phyloP scores from a whole-genome alignment of 148 eudicot species.

The Polygonum aviculare region DNA sequence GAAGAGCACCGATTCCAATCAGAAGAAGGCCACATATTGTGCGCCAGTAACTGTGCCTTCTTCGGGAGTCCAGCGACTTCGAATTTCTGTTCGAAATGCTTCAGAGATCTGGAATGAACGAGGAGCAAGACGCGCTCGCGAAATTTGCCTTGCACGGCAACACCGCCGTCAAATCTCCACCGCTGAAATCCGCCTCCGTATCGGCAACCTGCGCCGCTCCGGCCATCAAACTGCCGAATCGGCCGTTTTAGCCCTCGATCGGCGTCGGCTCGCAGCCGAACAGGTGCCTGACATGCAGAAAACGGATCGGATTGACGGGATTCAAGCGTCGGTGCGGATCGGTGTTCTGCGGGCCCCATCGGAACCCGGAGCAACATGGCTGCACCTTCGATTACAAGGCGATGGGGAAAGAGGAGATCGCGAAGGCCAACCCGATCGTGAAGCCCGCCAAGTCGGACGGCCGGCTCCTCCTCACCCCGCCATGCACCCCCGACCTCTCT shows the following conservation, averaged over 20 bases:
- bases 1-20: constrained; percentile 39
- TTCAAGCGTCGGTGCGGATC: constrained; percentile 13
- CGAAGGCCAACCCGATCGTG: constrained; percentile 26
- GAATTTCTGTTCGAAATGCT: constrained; percentile 55
- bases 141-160: constrained; percentile 28
- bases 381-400: constrained; percentile 22
- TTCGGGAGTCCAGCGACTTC: constrained; percentile 55
- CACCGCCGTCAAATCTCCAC: too few species aligned
- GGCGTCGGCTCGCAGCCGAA: constrained; percentile 15
- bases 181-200: constrained; percentile 3
- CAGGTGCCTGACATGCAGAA: constrained; percentile 28
- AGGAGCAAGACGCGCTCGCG: constrained; percentile 26
- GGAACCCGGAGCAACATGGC: constrained; percentile 20
- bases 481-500: too few species aligned
- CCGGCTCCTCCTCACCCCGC: background rate
- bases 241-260: background rate
- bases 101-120: constrained; percentile 25
- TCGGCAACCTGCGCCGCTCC: background rate
- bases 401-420: constrained; percentile 22
- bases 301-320: constrained; percentile 24
- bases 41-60: constrained; percentile 44
- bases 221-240: background rate
- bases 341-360: constrained; percentile 15
- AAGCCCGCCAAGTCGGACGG: constrained; percentile 21
- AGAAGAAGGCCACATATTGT: too few species aligned